Base-by-base conservation (phyloP, 805 yeast species). In the Scheffersomyces spartinae region DNA sequence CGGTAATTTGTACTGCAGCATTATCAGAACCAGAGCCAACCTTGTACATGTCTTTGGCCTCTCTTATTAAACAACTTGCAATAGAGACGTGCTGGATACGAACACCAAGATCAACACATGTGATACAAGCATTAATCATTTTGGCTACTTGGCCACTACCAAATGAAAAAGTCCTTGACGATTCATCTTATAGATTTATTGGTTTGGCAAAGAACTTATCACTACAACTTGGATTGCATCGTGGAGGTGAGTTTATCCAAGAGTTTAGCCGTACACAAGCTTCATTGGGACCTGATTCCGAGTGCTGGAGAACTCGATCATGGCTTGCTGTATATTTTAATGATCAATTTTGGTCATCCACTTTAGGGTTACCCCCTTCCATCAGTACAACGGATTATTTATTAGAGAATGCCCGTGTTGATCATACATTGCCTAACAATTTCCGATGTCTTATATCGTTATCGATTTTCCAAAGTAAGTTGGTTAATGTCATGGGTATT, bases 31-130 rank as follows among this genome's bases (percentile, higher is more conserved):
- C 94, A 0, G 88, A 81, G 25, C 95, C 96, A 3, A 64, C 80
- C 0, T 46, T 84, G 23, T 86, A 86, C 56, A 70, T 71, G 49
- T 65, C 78, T 15, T 56, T 85, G 23, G 78, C 91, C 9, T 71
- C 82, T 2, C 60, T 83, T 21, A 80, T 86, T 37, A 82, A 81
- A 42, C 91, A 82, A 42, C 55, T 85, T 37, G 94, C 94, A 0
- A 83, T 83, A 27, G 94, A 82, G 42, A 82, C 93, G 0, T 84
- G 95, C 52, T 83, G 95, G 93, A 72, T 85, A 25, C 61, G 86
- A 30, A 86, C 96, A 0, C 95, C 96, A 2, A 65, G 96, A 43
- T 81, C 94, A 3, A 82, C 95, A 0, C 95, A 86, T 47, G 86
- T 86, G 20, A 83, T 86, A 6, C 96, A 86, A 45, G 94, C 95